Percentiles rank a stretch among this genome's conserved stretches.
Evolutionary conservation across 192 early-diverging fungal genomes (phyloP).

Genomic region (Coemansia sp.): DNA sequence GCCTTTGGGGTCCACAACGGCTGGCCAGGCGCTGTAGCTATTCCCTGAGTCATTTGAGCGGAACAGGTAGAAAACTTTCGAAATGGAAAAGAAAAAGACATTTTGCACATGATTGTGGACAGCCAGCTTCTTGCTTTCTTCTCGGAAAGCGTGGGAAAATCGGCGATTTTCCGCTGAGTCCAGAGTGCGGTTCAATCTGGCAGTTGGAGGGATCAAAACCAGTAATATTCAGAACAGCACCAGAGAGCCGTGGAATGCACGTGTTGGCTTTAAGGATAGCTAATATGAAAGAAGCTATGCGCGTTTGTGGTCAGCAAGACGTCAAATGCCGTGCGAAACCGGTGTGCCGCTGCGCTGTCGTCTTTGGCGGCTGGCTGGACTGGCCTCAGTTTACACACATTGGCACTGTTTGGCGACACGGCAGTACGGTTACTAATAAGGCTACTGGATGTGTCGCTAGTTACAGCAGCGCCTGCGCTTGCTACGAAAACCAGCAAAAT

Average conservation of each 20-base stretch:
- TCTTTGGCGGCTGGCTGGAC: neutral
- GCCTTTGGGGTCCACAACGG: slow-evolving; percentile 64
- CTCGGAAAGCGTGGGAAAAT: slow-evolving; percentile 1
- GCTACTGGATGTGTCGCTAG: neutral
- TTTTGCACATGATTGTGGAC: neutral
- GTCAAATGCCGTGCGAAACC: neutral
- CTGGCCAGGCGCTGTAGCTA: neutral
- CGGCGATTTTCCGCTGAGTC: neutral
- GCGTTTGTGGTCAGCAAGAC: slow-evolving; percentile 27
- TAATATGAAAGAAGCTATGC: slow-evolving; percentile 28
- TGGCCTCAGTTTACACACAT: neutral
- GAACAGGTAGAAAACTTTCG: neutral
- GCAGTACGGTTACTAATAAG: neutral
- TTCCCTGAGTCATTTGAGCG: slow-evolving; percentile 22
- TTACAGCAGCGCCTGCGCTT: no score
- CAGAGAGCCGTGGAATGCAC: no score
- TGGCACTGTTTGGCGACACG: no score
- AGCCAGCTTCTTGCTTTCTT: no score
- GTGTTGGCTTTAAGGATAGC: slow-evolving; percentile 29
- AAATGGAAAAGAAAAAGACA: neutral
- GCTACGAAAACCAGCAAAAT: no score
- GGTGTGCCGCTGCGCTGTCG: neutral
- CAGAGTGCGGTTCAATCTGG: neutral
- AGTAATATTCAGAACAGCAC: no score
- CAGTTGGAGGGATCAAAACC: no score